Evolutionary conservation across 352 stramenopile genomes (phyloP).

Genomic region (Phytophthora europaea): DNA sequence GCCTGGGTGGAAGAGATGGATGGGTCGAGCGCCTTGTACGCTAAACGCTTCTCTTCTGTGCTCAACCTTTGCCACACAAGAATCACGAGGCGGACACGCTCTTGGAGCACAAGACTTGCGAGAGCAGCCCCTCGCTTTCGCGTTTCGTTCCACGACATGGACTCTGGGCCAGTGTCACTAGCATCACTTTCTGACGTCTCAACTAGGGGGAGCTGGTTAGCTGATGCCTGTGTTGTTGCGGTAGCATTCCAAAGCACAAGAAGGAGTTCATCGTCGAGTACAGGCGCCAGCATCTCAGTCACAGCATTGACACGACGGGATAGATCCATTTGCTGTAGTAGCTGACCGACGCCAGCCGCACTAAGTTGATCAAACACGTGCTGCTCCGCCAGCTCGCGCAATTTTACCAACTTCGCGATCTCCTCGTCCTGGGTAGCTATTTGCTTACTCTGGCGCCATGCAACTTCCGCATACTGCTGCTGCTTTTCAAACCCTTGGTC

Average conservation of each 20-base stretch:
- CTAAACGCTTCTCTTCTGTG: conserved; percentile 53
- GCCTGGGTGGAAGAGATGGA: conserved; percentile 20
- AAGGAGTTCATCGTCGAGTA: conserved; percentile 66
- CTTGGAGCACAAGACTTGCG: conserved; percentile 63
- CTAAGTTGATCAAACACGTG: conserved; percentile 45
- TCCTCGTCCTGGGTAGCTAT: conserved; percentile 36
- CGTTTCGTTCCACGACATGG: conserved; percentile 38
- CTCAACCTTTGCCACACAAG: conserved; percentile 64
- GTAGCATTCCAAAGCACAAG: conserved; percentile 73
- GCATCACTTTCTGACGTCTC: not conserved
- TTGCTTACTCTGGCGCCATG: conserved; percentile 32
- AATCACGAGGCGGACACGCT: conserved; percentile 68
- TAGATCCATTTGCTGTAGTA: conserved; percentile 51
- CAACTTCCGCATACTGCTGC: conserved; percentile 55
- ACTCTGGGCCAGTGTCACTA: conserved; percentile 1
- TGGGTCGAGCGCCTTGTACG: conserved; percentile 46
- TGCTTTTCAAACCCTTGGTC: conserved; percentile 46
- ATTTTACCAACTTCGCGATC: conserved; percentile 19
- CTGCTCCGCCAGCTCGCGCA: conserved; percentile 32
- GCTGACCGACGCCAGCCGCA: conserved; percentile 30
- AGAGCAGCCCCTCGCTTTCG: conserved; percentile 52
- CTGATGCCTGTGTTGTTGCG: conserved; percentile 42
- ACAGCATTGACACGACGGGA: conserved; percentile 41
- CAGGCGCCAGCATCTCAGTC: conserved; percentile 55
- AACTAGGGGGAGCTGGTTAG: conserved; percentile 17